Evolutionary conservation across 2,329 filamentous ascomycete genomes (phyloP), one percentile per base, ranked within the genome.

Genomic region (Parasarocladium wereldwijsianum): DNA sequence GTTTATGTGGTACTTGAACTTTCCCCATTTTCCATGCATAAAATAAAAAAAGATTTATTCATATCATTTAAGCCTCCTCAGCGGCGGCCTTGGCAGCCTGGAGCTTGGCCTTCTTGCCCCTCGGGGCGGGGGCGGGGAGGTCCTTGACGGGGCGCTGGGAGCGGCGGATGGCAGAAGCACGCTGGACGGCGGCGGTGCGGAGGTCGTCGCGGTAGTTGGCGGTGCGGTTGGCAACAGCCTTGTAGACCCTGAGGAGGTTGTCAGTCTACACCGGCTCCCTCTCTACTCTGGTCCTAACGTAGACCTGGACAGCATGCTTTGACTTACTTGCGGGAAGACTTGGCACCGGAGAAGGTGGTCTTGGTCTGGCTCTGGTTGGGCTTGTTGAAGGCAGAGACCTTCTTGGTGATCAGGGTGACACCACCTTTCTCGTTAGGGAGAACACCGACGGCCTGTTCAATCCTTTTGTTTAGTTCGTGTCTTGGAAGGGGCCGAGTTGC

Each of bases 121-220:
- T 72, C 46, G 67, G 66, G 75, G 93, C 92, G 51, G 58, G 54
- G 62, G 76, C 74, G 46, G 72, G 72, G 40, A 64, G 60, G 38
- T 77, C 68, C 76, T 92, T 92, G 62, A 77, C 73, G 45, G 76
- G 63, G 55, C 68, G 70, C 72, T 92, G 80, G 47, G 79, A 75
- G 51, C 68, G 66, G 58, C 77, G 80, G 66, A 93, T 71, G 50
- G 85, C 84, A 50, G 77, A 85, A 53, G 80, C 84, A 52, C 90
- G 83, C 60, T 84, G 66, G 50, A 96, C 76, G 47, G 87, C 86
- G 49, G 67, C 66, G 50, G 70, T 62, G 46, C 78, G 78, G 59
- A 86, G 69, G 55, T 87, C 81, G 49, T 69, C 50, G 47, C 81
- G 82, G 78, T 96, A 98, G 53, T 84, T 85, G 58, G 84, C 79